Evolutionary conservation across 2,329 filamentous ascomycete genomes (phyloP).

Genomic region (Colletotrichum sp.): DNA sequence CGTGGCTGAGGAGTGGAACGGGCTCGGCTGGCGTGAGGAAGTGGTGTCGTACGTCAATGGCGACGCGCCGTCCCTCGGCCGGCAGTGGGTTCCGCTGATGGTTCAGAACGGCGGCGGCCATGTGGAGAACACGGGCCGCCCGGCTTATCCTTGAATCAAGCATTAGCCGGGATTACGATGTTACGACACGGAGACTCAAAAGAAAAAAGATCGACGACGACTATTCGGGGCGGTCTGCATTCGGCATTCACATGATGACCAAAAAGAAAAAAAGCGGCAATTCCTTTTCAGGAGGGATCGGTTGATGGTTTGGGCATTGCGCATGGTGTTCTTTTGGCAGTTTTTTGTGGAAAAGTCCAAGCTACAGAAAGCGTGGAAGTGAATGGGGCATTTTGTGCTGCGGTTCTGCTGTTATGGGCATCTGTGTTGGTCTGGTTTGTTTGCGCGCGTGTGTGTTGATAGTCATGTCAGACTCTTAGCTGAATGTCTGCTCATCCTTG

Average conservation of each 20-base stretch:
- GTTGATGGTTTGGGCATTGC: conserved; percentile 14
- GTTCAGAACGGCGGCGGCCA: not conserved
- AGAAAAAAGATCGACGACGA: not conserved
- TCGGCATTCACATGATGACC: conserved; percentile 14
- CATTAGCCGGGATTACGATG: conserved; percentile 12
- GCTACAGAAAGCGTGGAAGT: not conserved
- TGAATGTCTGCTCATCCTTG: not conserved
- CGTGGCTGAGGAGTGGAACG: conserved; percentile 48
- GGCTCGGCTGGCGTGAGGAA: conserved; percentile 56
- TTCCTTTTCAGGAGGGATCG: not conserved
- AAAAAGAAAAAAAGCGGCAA: conserved; percentile 11
- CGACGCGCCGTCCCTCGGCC: conserved; percentile 47
- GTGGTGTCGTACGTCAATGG: conserved; percentile 38
- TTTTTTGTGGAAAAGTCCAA: not conserved
- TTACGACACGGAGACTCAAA: conserved; percentile 19
- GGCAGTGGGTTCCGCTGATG: conserved; percentile 47
- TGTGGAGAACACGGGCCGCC: not conserved
- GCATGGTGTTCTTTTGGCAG: conserved; percentile 2
- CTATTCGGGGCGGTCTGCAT: not conserved
- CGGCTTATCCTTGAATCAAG: conserved; percentile 21
- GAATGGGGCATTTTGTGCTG: not conserved
- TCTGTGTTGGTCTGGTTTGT: not conserved
- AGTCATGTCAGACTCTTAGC: not conserved
- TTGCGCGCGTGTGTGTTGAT: not conserved
- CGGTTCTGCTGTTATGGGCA: not conserved